Conservation (phyloP, 208 protist species). For the Wallacemonas sp. region DNA sequence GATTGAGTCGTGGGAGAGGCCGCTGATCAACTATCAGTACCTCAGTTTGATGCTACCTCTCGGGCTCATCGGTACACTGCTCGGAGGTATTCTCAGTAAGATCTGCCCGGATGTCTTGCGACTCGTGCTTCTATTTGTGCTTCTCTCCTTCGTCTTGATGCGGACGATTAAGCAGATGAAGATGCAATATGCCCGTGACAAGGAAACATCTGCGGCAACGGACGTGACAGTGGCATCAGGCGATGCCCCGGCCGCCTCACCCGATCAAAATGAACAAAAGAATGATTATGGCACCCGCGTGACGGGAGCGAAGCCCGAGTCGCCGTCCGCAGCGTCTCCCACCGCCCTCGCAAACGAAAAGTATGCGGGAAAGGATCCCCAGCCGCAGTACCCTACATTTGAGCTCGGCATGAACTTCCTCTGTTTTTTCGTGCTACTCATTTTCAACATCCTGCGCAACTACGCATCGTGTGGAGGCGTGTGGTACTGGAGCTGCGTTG, state of each 20-base stretch:
- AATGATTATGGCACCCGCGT: too few species aligned
- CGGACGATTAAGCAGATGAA: slow-evolving; percentile 62
- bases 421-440: slow-evolving; percentile 61
- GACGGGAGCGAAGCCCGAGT: neutral
- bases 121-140: slow-evolving; percentile 68
- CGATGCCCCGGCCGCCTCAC: slow-evolving; percentile 7
- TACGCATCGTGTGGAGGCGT: slow-evolving; percentile 39
- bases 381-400: slow-evolving; percentile 58
- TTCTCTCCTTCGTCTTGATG: slow-evolving; percentile 66
- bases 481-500: slow-evolving; percentile 49
- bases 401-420: slow-evolving; percentile 51
- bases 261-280: too few species aligned
- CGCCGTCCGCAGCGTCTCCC: neutral
- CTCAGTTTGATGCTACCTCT: slow-evolving; percentile 75
- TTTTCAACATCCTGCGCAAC: slow-evolving; percentile 63
- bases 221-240: slow-evolving; percentile 25
- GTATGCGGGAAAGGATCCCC: slow-evolving; percentile 16
- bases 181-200: slow-evolving; percentile 45
- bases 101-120: slow-evolving; percentile 80
- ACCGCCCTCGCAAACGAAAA: neutral
- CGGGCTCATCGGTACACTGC: slow-evolving; percentile 64
- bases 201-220: slow-evolving; percentile 17
- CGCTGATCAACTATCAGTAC: slow-evolving; percentile 89
- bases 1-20: slow-evolving; percentile 44
- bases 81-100: slow-evolving; percentile 71